Percentiles rank a stretch among this genome's conserved stretches.
Evolutionary conservation across 495 filamentous ascomycete genomes (phyloP).

Genomic region (Copromyces sp.): DNA sequence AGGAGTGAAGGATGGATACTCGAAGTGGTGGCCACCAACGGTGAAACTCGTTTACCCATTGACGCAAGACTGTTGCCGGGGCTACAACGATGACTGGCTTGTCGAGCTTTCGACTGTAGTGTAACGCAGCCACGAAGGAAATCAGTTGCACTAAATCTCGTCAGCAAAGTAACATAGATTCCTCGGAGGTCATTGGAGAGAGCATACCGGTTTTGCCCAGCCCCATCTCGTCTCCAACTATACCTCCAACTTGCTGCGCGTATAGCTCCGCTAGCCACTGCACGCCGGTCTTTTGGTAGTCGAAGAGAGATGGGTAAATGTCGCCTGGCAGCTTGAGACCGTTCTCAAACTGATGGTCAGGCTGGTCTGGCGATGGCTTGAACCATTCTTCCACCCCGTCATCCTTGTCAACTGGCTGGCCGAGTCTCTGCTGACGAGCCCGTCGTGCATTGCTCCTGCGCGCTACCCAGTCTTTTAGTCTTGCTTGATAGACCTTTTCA

Average conservation of each 20-base stretch:
- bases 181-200: background rate
- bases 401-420: conserved; percentile 21
- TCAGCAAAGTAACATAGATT: background rate
- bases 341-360: conserved; percentile 61
- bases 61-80: conserved; percentile 86
- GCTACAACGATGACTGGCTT: conserved; percentile 84
- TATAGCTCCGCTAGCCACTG: conserved; percentile 96
- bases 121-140: conserved; percentile 78
- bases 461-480: conserved; percentile 63
- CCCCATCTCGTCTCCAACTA: conserved; percentile 97
- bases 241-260: conserved; percentile 79
- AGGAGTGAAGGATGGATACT: conserved; percentile 89
- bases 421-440: conserved; percentile 25
- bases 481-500: conserved; percentile 68
- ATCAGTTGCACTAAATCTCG: conserved; percentile 59
- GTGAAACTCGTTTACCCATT: conserved; percentile 98
- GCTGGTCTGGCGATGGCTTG: conserved; percentile 68
- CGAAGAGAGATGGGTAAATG: conserved; percentile 79
- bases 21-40: conserved; percentile 94
- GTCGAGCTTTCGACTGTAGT: conserved; percentile 74
- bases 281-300: conserved; percentile 91
- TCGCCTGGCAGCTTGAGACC: conserved; percentile 80
- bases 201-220: conserved; percentile 66
- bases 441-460: conserved; percentile 58
- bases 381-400: conserved; percentile 66